Percentiles rank a stretch among this genome's conserved stretches.
Conservation (phyloP, 225 moss, liverwort and hornwort species). For the Sphagnum tenellum region DNA sequence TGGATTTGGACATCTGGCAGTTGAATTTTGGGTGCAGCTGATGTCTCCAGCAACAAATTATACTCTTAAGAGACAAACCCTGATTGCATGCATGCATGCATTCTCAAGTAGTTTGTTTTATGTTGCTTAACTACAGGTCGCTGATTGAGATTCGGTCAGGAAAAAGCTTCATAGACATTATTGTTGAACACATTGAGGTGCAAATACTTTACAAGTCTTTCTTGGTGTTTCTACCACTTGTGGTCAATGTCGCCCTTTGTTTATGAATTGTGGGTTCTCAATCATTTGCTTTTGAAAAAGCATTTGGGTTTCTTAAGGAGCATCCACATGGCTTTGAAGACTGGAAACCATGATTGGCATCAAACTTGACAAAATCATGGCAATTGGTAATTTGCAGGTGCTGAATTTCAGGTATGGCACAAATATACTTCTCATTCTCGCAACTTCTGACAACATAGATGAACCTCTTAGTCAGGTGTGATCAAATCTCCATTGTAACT, state of each 20-base stretch:
- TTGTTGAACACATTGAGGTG: constrained; percentile 44
- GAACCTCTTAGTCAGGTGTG: constrained; percentile 27
- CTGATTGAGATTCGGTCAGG: constrained; percentile 28
- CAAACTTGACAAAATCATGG: no score
- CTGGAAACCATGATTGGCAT: not conserved
- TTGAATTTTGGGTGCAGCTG: no score
- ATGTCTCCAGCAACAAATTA: no score
- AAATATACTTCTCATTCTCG: constrained; percentile 26
- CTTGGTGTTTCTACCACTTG: no score
- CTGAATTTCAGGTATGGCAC: constrained; percentile 39
- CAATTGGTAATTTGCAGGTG: constrained; percentile 14
- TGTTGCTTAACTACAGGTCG: constrained; percentile 18
- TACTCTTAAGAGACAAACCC: no score
- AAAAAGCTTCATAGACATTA: constrained; percentile 30
- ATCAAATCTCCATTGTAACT: not conserved
- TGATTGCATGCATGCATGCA: no score
- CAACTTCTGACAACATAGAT: constrained; percentile 47
- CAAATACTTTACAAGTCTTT: constrained; percentile 5
- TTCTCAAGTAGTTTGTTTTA: no score
- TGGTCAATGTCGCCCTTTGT: no score
- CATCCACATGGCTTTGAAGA: not conserved
- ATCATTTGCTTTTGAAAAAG: not conserved
- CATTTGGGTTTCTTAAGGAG: no score
- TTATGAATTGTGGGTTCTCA: not conserved
- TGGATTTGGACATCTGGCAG: no score